phyloP scores from a whole-genome alignment of 2,329 filamentous ascomycete species.

The Didymella sp. region DNA sequence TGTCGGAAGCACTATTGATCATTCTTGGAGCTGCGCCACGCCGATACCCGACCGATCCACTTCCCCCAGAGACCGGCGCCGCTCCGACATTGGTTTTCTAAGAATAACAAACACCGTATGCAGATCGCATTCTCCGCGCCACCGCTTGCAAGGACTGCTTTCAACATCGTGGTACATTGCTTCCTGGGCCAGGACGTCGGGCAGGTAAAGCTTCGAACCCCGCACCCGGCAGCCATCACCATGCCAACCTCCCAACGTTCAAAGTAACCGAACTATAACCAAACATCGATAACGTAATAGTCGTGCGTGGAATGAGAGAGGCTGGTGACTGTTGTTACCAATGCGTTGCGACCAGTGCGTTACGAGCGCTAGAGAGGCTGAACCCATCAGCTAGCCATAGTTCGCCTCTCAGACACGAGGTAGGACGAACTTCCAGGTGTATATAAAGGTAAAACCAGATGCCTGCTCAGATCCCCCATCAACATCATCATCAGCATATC shows the following conservation, averaged over 20 bases:
- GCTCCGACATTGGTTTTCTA: background rate
- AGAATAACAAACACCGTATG: background rate
- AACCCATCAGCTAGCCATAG: slow-evolving; percentile 9
- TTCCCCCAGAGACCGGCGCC: slow-evolving; percentile 5
- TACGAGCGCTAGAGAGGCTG: slow-evolving; percentile 10
- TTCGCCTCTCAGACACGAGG: slow-evolving; percentile 1
- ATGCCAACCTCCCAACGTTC: slow-evolving; percentile 6
- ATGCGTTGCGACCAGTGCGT: background rate
- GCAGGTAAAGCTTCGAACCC: background rate
- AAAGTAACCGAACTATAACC: background rate
- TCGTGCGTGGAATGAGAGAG: background rate
- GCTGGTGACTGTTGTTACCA: slow-evolving; percentile 2
- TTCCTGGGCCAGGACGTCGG: background rate
- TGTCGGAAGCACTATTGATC: background rate
- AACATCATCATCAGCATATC: background rate
- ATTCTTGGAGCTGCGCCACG: slow-evolving; percentile 1
- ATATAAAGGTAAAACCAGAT: slow-evolving; percentile 7
- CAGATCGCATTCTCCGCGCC: background rate
- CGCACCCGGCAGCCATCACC: slow-evolving; percentile 1
- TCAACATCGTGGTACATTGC: background rate
- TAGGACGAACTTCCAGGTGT: background rate
- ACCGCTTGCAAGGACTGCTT: background rate
- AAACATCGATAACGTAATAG: background rate
- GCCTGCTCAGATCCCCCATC: background rate
- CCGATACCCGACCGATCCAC: background rate